Conservation (phyloP, 108 stramenopile genomes). For the Nitzschia putrida region DNA sequence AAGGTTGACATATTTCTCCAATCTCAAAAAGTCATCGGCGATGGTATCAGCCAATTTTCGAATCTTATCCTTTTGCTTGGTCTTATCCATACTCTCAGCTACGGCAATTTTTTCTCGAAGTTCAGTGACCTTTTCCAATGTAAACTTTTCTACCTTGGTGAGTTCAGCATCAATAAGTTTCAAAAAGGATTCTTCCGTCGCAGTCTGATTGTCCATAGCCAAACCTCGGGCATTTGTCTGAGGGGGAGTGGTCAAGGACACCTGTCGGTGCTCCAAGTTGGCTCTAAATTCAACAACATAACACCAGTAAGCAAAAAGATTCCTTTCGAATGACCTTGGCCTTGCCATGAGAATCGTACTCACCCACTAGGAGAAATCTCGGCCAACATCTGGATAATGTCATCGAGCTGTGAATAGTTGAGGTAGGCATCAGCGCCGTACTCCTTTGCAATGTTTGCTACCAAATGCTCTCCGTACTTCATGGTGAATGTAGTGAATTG, state of each 20-base stretch:
- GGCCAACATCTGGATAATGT: constrained; percentile 65
- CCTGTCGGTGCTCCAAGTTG: constrained; percentile 66
- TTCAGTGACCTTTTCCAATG: constrained; percentile 69
- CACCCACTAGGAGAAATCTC: constrained; percentile 67
- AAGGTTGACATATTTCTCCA: constrained; percentile 97
- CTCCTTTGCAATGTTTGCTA: constrained; percentile 74
- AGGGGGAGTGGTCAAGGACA: constrained; percentile 85
- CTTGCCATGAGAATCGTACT: constrained; percentile 15
- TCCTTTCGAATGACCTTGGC: neutral
- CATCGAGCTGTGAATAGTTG: constrained; percentile 71
- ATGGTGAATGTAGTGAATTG: constrained; percentile 2
- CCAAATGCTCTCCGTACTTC: constrained; percentile 69
- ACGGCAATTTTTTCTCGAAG: constrained; percentile 61
- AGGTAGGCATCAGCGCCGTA: constrained; percentile 79
- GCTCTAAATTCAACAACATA: constrained; percentile 40
- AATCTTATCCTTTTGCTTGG: constrained; percentile 18
- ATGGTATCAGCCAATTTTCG: constrained; percentile 60
- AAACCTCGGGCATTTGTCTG: constrained; percentile 82
- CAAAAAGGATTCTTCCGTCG: constrained; percentile 90
- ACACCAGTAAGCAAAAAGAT: constrained; percentile 1
- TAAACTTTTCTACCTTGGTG: constrained; percentile 86
- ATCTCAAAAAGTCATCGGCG: constrained; percentile 73
- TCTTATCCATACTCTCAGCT: constrained; percentile 29
- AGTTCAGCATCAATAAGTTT: constrained; percentile 81
- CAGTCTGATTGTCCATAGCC: constrained; percentile 43